Evolutionary conservation across 495 filamentous ascomycete species (phyloP), one percentile per base, ranked within the genome.

Genomic region (Tricharina praecox): DNA sequence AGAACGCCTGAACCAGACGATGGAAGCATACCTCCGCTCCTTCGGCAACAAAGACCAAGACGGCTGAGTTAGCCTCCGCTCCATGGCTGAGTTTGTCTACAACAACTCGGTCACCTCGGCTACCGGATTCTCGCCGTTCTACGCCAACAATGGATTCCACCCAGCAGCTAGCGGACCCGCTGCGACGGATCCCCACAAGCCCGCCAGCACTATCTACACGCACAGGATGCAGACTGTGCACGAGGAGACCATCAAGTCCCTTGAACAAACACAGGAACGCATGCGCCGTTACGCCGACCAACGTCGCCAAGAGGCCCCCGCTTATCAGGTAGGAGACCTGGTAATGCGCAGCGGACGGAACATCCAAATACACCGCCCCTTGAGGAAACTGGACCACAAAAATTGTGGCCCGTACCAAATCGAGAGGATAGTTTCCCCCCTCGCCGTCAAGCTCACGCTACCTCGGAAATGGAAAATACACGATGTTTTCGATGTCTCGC

Each of bases 401-500:
- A 45, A 34, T 9, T 25, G 44, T 4, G 39, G 39, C n/a, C 48
- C 26, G 5, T 50, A 45, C 28, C 8, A 20, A 0, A 15, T 50
- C 0, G 35, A 38, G 16, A 38, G 16, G 16, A 24, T 50, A 1
- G 26, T 24, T 0, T 4, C 0, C 0, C 0, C 15, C 28, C 5
- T 13, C 7, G 28, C 13, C 5, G 28, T 32, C 7, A 32, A 32
- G 28, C 28, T 32, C 13, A 5, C 26, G 2, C 23, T 50, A 28
- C 42, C 53, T 0, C 18, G 19, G 3, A 47, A 26, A 26, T 57
- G 43, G 36, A 53, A 47, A 20, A 51, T 56, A 1, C 47, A 56
- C 48, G 1, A 21, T 41, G 32, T 48, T 5, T 56, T 56, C 24
- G 47, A 51, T 24, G 30, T 56, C 4, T 47, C 32, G 9, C 23